Base-by-base conservation (phyloP, 169 alveolate species). In the Babesia ovata region DNA sequence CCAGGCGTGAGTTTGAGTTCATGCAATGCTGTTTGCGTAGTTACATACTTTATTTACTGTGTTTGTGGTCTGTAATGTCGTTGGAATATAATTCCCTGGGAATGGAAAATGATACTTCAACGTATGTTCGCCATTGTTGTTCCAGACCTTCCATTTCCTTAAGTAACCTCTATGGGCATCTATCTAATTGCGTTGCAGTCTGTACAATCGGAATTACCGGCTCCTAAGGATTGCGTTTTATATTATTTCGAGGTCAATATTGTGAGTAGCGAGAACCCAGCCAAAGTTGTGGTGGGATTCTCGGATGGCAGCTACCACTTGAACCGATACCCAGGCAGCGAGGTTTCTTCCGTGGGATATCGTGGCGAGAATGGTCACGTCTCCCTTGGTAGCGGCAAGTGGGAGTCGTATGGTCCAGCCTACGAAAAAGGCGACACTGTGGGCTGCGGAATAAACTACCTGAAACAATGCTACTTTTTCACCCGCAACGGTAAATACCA, bases 391-490 rank as follows among this genome's bases (percentile, higher is more conserved):
- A 61, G 79, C 45, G 52, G 71, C 17, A 75, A 42, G 56, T 67
- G 70, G 33, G 95, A 87, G 56, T 46, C 65, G 49, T 92, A 84
- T 53, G 86, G 94, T 48, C 70, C 91, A 28, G 67, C 91, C 39
- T 92, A 87, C 63, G 86, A 91, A 21, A 57, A 71, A 53, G 81
- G 88, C 72, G 95, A 92, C 59, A 87, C 87, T n/a, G 66, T 92
- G 17, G 95, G 95, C 11, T 89, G 94, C 54, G 95, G 95, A 22
- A 87, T 92, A 26, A 85, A 90, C 53, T 83, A 92, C 69, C 29
- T 61, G 60, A 78, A 88, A 33, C 88, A 81, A 39, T 70, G 86
- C 44, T 86, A 90, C 21, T 92, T 92, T 76, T 92, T 87, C 73
- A 92, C 95, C 16, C 78, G 77, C 46, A 92, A 92, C 71, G 95